Evolutionary conservation across 139 green algal species (phyloP).

Genomic region (Yamagishiella unicocca): DNA sequence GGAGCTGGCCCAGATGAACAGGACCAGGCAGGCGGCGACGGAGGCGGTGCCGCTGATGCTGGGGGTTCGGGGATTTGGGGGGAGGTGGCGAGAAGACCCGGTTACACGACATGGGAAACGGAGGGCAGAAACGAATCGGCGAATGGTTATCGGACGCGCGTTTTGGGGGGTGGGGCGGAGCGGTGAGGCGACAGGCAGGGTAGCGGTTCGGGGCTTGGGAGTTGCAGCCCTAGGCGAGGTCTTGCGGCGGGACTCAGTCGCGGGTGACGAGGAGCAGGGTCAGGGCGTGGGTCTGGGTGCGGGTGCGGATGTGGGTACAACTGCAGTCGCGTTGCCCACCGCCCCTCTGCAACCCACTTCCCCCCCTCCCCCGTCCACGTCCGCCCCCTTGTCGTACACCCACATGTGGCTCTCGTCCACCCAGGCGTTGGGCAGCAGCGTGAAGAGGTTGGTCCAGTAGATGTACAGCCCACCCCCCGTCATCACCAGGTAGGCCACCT

Average conservation of each 20-base stretch:
- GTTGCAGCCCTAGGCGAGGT: too few relatives aligned
- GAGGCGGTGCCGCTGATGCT: conserved; percentile 57
- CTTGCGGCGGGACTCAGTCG: too few relatives aligned
- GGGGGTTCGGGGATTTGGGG: too few relatives aligned
- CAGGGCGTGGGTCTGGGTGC: too few relatives aligned
- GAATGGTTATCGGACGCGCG: too few relatives aligned
- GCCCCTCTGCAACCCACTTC: not conserved
- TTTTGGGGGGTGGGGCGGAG: not conserved
- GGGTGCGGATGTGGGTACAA: too few relatives aligned
- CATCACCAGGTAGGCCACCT: conserved; percentile 58
- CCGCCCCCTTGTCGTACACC: not conserved
- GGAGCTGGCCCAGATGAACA: conserved; percentile 55
- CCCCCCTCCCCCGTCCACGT: conserved; percentile 45
- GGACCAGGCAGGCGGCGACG: conserved; percentile 35
- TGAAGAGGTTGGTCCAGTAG: conserved; percentile 61
- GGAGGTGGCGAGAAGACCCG: too few relatives aligned
- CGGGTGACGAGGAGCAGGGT: too few relatives aligned
- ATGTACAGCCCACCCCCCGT: conserved; percentile 33
- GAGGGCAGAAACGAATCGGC: too few relatives aligned
- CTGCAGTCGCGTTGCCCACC: not conserved
- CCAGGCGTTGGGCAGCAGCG: conserved; percentile 62
- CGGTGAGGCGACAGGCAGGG: not conserved
- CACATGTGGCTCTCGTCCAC: conserved; percentile 62
- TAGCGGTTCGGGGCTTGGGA: too few relatives aligned
- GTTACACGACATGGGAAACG: too few relatives aligned